Evolutionary conservation across 768 basidiomycete genomes (phyloP), one percentile per base, ranked within the genome.

Genomic region (Lyophyllum shimeji): DNA sequence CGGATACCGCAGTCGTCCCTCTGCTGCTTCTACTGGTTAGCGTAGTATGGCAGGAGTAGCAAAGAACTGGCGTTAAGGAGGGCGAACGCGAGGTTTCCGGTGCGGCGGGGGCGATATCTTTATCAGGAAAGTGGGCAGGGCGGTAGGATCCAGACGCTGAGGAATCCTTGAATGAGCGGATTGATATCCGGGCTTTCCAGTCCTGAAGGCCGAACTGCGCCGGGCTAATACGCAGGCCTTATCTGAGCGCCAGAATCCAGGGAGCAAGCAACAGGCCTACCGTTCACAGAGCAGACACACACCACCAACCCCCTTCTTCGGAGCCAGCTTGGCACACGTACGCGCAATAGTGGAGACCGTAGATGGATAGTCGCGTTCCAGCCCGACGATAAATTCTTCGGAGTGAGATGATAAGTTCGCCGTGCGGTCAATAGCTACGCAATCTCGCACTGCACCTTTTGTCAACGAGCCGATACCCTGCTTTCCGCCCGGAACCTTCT

Each of bases 311-410:
- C 70, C 74, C 51, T 80, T 72, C 66, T 88, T 92, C 0, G 92
- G 84, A 8, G 84, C 78, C 24, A 94, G 70, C 69, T 94, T 94
- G 5, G 79, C 84, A 63, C 89, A 90, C 1, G 92, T 93, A 33
- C 88, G 82, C 21, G 84, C 84, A 48, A 94, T 89, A 0, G 92
- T 85, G 7, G 90, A 92, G 11, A 93, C 92, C 0, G 92, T 94
- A 0, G 91, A 90, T 3, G 92, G 92, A 67, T 88, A 94, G 67
- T 93, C 86, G 49, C 79, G 82, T 69, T 94, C 92, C 25, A 94
- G 66, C 2, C 90, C 86, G 18, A 87, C 70, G 54, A 94, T 89
- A 62, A 93, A 94, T 66, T 86, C 92, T 92, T 53, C 11, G 18
- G 24, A 31, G n/a, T 12, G 12, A 11, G 34, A 46, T n/a, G n/a